Base-by-base conservation (phyloP, 805 yeast species). In the Yamadazyma takamatsuzukensis region DNA sequence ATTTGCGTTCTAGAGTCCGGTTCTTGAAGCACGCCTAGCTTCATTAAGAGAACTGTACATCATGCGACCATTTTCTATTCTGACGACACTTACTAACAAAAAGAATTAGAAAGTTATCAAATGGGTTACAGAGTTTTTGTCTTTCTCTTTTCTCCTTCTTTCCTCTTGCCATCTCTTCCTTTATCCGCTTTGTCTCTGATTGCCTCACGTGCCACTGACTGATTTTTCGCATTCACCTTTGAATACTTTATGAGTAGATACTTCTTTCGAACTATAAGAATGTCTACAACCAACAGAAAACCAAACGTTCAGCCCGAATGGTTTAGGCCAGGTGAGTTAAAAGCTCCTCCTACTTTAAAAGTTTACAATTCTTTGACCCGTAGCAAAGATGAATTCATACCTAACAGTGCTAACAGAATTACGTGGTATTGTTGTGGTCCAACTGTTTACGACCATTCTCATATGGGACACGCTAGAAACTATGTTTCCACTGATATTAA, bases 401-500 rank as follows among this genome's bases (percentile, higher is more conserved):
- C 97, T 2, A 60, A 68, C 36, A 62, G 67, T 17, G 74, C 75
- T 2, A 74, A 75, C 39, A 74, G 72, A 38, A 83, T 93, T 30
- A 74, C 88, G 1, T 93, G 98, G 98, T 93, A 93, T 65, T 84
- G 88, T 37, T 93, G 98, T 72, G 98, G 98, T 5, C 98, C 98
- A 9, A 93, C 98, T 0, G 98, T 93, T 11, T 93, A 93, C 54
- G 96, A 93, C 60, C 78, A 93, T 21, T 77, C 89, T 32, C 98
- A 93, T 54, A 88, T 93, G 97, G 98, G 98, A 15, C 98, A 93
- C 58, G 98, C 98, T 10, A 73, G 98, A 59, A 93, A 93, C 62
- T 93, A 93, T 52, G 97, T 93, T 30, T 78, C 96, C 7, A 85
- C 84, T 33, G 98, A 93, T 58, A 87, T 93, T 54, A 84, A 88